phyloP scores from a whole-genome alignment of 2,329 filamentous ascomycete genomes.

The Fusarium gaditjirri region DNA sequence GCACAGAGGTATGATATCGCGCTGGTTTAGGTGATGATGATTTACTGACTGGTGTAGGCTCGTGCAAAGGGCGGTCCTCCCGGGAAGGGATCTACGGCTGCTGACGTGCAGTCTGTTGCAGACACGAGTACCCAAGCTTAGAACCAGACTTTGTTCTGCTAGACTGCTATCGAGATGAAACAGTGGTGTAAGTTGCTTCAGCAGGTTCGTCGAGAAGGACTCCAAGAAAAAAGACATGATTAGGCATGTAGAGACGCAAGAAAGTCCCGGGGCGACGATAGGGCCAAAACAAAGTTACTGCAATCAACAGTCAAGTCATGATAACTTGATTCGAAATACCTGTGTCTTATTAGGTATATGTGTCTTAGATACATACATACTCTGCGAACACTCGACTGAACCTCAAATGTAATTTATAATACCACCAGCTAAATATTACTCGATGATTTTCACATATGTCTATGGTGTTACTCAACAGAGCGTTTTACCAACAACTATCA shows the following conservation, averaged over 20 bases:
- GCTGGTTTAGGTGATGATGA: neutral
- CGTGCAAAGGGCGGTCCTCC: neutral
- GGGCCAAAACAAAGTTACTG: fast-evolving
- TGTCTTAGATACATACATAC: fast-evolving
- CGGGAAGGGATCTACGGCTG: neutral
- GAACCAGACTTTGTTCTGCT: fast-evolving
- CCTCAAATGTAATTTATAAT: neutral
- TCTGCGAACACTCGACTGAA: neutral
- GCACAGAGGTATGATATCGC: neutral
- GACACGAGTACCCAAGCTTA: neutral
- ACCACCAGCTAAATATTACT: neutral
- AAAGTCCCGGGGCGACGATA: fast-evolving
- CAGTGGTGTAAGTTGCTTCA: fast-evolving
- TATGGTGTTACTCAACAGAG: too few relatives aligned
- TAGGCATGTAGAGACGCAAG: fast-evolving
- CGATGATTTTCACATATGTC: fast-evolving
- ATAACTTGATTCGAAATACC: fast-evolving
- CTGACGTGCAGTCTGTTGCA: neutral
- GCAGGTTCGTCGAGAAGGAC: neutral
- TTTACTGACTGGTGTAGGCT: neutral
- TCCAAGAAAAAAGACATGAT: neutral
- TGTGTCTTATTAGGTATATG: fast-evolving
- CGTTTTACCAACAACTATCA: too few relatives aligned
- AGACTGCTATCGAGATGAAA: neutral
- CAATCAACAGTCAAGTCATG: fast-evolving